A percentile compares a stretch with the other conserved stretches of the same genome.
These are phyloP conservation scores for Lentinula lateritia DNA, from an alignment of 768 basidiomycete genomes.

Conservation along the genomic window DNA sequence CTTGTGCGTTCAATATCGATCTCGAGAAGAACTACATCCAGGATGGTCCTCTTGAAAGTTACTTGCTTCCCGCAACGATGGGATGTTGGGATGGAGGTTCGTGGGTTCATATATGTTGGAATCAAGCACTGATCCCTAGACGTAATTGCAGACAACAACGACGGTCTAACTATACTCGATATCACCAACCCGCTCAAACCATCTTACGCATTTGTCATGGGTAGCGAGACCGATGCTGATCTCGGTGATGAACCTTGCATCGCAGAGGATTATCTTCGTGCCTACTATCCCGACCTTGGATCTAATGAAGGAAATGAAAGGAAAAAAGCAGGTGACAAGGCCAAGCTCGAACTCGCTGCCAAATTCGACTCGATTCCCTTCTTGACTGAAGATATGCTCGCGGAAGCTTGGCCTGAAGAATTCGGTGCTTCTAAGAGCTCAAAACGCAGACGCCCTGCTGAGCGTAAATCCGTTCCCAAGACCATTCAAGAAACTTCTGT, in stretches of 20 bases:
- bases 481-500: background rate
- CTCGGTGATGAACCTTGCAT: background rate
- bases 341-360: background rate
- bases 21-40: constrained; percentile 16
- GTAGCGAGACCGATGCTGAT: background rate
- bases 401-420: constrained; percentile 11
- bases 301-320: background rate
- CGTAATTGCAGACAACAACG: constrained; percentile 23
- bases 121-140: background rate
- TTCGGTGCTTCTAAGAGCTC: background rate
- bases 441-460: background rate
- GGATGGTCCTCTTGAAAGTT: constrained; percentile 12
- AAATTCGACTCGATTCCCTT: constrained; percentile 1
- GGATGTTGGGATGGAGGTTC: constrained; percentile 21
- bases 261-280: constrained; percentile 3
- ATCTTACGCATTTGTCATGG: constrained; percentile 20
- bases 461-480: background rate
- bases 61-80: constrained; percentile 17
- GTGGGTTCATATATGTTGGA: constrained; percentile 3
- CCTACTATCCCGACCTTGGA: background rate
- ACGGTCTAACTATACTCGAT: constrained; percentile 29
- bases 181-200: constrained; percentile 22
- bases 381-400: constrained; percentile 1
- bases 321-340: background rate
- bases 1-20: constrained; percentile 22